These are phyloP conservation scores for Sporormia fimetaria DNA, from an alignment of 495 filamentous ascomycete genomes.

Conservation along the genomic window DNA sequence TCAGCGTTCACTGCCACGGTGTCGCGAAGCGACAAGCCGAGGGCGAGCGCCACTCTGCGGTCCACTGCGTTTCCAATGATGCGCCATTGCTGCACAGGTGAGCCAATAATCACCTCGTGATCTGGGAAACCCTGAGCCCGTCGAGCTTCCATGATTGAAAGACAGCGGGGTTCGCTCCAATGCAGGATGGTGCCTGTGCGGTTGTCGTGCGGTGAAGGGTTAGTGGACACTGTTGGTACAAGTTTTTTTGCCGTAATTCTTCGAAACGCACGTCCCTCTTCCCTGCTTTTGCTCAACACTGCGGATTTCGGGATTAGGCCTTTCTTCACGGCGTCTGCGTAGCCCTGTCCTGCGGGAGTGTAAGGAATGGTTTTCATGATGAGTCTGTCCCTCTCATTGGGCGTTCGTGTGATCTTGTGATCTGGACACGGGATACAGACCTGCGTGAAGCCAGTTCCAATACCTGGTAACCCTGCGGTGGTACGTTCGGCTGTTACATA, in stretches of 20 bases:
- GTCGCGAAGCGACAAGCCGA: slow-evolving; percentile 50
- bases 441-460: slow-evolving; percentile 44
- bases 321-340: slow-evolving; percentile 27
- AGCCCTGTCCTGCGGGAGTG: slow-evolving; percentile 19
- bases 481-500: slow-evolving; percentile 41
- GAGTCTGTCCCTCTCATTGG: slow-evolving; percentile 4
- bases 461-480: slow-evolving; percentile 46
- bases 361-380: slow-evolving; percentile 35
- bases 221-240: slow-evolving; percentile 48
- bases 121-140: slow-evolving; percentile 58
- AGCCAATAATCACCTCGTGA: slow-evolving; percentile 53
- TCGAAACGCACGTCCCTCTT: slow-evolving; percentile 35
- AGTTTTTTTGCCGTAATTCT: slow-evolving; percentile 42
- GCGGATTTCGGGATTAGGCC: slow-evolving; percentile 18
- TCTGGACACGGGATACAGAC: slow-evolving; percentile 51
- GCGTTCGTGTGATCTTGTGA: slow-evolving; percentile 38
- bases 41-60: slow-evolving; percentile 48
- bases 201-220: slow-evolving; percentile 36
- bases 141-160: slow-evolving; percentile 51
- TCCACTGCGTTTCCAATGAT: slow-evolving; percentile 63
- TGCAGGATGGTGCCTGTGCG: slow-evolving; percentile 43
- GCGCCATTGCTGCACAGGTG: slow-evolving; percentile 40
- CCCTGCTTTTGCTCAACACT: slow-evolving; percentile 9
- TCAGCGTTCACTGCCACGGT: too few relatives aligned
- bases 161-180: slow-evolving; percentile 45